Percentiles rank a stretch among this genome's conserved stretches.
Evolutionary conservation across 2,329 filamentous ascomycete genomes (phyloP).

Genomic region (Incumbomyces delicatus): DNA sequence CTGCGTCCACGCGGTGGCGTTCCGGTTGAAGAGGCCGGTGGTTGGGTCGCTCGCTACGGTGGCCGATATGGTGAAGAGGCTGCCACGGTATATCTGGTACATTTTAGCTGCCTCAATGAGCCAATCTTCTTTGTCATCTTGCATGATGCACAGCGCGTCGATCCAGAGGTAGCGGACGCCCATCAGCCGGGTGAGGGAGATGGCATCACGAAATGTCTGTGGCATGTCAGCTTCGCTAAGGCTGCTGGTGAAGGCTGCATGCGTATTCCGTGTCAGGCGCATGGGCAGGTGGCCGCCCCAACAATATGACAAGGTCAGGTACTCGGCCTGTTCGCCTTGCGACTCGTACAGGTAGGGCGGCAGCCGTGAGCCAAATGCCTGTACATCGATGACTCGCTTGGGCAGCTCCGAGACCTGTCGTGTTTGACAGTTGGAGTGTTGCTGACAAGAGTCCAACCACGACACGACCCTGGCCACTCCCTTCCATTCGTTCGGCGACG

Average conservation of each 20-base stretch:
- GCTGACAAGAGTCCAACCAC: too few relatives aligned
- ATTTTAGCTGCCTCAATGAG: slow-evolving; percentile 9
- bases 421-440: too few relatives aligned
- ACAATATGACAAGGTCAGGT: not conserved
- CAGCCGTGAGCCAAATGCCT: too few relatives aligned
- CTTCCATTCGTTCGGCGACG: too few relatives aligned
- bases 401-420: too few relatives aligned
- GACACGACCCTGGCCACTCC: too few relatives aligned
- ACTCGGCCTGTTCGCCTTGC: not conserved
- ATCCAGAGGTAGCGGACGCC: slow-evolving; percentile 19
- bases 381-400: too few relatives aligned
- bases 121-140: slow-evolving; percentile 15
- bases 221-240: not conserved
- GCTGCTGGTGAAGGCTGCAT: too few relatives aligned
- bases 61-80: slow-evolving; percentile 10
- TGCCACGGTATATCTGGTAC: slow-evolving; percentile 10
- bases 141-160: slow-evolving; percentile 20
- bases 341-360: too few relatives aligned
- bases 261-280: too few relatives aligned
- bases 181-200: slow-evolving; percentile 3
- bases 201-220: slow-evolving; percentile 9
- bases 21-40: too few relatives aligned
- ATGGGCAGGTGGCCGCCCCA: not conserved
- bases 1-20: not conserved
- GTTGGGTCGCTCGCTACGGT: too few relatives aligned